These are phyloP conservation scores for Takakia lepidozioides DNA, from an alignment of 225 moss, liverwort and hornwort genomes.

Conservation along the genomic window DNA sequence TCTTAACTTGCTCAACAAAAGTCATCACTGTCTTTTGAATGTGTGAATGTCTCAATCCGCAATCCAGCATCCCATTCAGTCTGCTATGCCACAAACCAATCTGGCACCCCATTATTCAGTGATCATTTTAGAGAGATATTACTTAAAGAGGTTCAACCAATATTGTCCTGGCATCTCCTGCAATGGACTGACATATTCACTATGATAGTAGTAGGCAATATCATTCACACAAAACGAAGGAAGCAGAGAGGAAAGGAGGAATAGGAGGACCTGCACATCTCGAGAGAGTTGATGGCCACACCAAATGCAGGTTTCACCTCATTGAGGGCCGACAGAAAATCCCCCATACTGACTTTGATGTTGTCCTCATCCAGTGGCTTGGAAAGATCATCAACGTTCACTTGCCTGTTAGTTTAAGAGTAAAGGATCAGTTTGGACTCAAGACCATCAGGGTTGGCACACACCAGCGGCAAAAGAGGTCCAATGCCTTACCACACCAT, in stretches of 20 bases:
- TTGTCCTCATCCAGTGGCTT: conserved; percentile 85
- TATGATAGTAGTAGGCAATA: too few relatives aligned
- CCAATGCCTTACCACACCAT: too few relatives aligned
- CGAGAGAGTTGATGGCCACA: conserved; percentile 70
- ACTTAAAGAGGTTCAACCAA: too few relatives aligned
- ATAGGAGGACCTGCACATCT: conserved; percentile 72
- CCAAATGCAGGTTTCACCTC: conserved; percentile 97
- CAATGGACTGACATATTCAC: too few relatives aligned
- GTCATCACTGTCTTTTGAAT: conserved; percentile 38
- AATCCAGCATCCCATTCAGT: conserved; percentile 75
- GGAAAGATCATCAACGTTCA: conserved; percentile 68
- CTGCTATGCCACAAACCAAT: conserved; percentile 25
- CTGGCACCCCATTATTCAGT: too few relatives aligned
- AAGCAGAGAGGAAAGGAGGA: background rate
- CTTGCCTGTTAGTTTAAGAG: too few relatives aligned
- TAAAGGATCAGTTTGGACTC: too few relatives aligned
- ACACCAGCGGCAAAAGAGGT: too few relatives aligned
- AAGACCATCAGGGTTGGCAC: too few relatives aligned
- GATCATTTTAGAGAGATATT: too few relatives aligned
- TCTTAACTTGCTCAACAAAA: conserved; percentile 73
- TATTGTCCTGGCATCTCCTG: too few relatives aligned
- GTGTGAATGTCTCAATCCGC: conserved; percentile 46
- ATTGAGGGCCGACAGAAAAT: conserved; percentile 57
- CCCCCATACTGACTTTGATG: conserved; percentile 73
- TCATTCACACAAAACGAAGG: too few relatives aligned